Percentiles rank a stretch among this genome's conserved stretches.
Evolutionary conservation across 305 asterid genomes (phyloP).

Genomic region (Petunia hybrid): DNA sequence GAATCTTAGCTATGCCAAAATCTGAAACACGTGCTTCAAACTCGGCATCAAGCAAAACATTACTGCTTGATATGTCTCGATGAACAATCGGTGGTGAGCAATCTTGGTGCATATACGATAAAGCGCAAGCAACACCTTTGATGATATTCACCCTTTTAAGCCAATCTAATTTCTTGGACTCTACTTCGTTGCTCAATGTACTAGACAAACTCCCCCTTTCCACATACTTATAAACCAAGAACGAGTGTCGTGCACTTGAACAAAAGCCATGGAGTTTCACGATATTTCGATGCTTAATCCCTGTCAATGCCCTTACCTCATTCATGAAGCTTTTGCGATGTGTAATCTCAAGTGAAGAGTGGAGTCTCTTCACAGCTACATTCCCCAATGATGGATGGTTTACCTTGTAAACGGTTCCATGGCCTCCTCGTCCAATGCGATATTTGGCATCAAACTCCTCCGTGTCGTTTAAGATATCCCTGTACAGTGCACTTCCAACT

Average conservation of each 20-base stretch:
- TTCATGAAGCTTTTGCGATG: slow-evolving; percentile 21
- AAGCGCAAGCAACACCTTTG: slow-evolving; percentile 43
- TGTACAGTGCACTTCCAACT: slow-evolving; percentile 27
- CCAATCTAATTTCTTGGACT: slow-evolving; percentile 44
- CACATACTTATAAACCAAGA: slow-evolving; percentile 40
- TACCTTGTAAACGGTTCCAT: slow-evolving; percentile 39
- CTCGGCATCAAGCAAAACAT: slow-evolving; percentile 40
- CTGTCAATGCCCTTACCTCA: slow-evolving; percentile 32
- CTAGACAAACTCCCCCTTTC: slow-evolving; percentile 40
- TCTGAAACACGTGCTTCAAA: slow-evolving; percentile 42
- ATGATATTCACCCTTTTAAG: slow-evolving; percentile 40
- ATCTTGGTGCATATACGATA: slow-evolving; percentile 48
- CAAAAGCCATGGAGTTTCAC: slow-evolving; percentile 47
- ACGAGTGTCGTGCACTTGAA: slow-evolving; percentile 38
- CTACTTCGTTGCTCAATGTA: slow-evolving; percentile 21
- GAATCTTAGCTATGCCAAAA: slow-evolving; percentile 41
- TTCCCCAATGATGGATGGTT: not conserved
- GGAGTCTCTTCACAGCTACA: slow-evolving; percentile 39
- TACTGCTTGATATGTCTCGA: slow-evolving; percentile 47
- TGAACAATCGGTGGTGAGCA: slow-evolving; percentile 46
- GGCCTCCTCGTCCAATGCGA: slow-evolving; percentile 40
- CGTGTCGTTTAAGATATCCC: slow-evolving; percentile 36
- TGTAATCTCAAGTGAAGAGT: slow-evolving; percentile 15
- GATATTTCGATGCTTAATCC: slow-evolving; percentile 38
- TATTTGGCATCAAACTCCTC: slow-evolving; percentile 37